Evolutionary conservation across 140 eudicot genomes (phyloP), one percentile per base, ranked within the genome.

Genomic region (Erigeron philadelphicus): DNA sequence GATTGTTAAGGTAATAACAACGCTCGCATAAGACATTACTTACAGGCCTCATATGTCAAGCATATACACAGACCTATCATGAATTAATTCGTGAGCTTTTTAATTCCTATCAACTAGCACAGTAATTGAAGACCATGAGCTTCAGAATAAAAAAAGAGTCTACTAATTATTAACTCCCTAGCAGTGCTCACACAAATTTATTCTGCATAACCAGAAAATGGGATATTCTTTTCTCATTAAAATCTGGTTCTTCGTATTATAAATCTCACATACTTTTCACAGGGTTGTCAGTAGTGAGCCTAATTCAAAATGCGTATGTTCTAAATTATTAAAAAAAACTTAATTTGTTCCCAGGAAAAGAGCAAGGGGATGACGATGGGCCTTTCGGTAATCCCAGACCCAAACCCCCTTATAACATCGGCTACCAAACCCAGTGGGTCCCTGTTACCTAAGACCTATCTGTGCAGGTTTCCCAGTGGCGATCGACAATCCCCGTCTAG

Each of bases 191-290:
- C 21, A 43, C 12, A 5, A 41, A 7, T 18, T 12, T 21, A 66
- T 31, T n/a, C n/a, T n/a, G n/a, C n/a, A n/a, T n/a, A 4, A 25
- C 42, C 59, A 67, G 11, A 67, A 15, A 53, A 38, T 25, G 54
- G 25, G 3, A 50, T 10, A 49, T 31, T 70, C 10, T 70, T 31
- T 8, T 70, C 64, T 56, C 41, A 70, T 18, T 43, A n/a, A 41
- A 12, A 43, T 56, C 49, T 19, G 45, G 52, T 16, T 21, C 21
- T 53, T 53, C 12, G 10, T 70, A 70, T 41, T 42, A 55, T 8
- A 55, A 18, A 45, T 19, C 50, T 8, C 19, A 21, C 12, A 42
- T 9, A 53, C 10, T 38, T 45, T 68, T 67, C 48, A 8, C 62
- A 31, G 49, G 50, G 17, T 53, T 54, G 73, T 35, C 38, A 40